Evolutionary conservation across 805 yeast species (phyloP), one percentile per base, ranked within the genome.

Genomic region (Tetrapisispora nanseiensis): DNA sequence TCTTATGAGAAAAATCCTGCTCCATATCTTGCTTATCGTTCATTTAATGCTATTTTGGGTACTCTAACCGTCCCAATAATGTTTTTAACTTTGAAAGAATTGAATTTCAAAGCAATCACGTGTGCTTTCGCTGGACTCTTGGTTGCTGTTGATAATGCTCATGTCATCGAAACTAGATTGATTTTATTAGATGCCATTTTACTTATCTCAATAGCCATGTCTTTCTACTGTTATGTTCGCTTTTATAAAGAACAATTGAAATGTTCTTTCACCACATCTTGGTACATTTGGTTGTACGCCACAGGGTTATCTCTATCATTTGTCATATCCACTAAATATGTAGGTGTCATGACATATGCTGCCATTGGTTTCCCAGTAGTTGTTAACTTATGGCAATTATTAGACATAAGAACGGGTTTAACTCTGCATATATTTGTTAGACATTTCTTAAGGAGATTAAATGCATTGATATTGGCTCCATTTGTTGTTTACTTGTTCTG

Each of bases 321-420:
- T 59, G 97, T 92, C 26, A 90, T 92, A 46, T 83, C 95, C 35
- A 92, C 97, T 44, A 92, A 92, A 61, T 89, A 92, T 63, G 96
- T 92, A 33, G 99, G 99, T 63, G 82, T 83, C 8, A 82, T 92
- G 70, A 87, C 97, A 0, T 92, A 82, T 62, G 71, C 80, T 38
- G 77, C 95, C 40, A 77, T 92, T 51, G 99, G 99, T 26, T 63
- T 76, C 44, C 95, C 95, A 34, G 97, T 92, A 7, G 55, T 75
- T 6, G 72, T 78, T 57, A 97, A 92, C 57, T 69, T 92, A 55
- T 92, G 99, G 99, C 73, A 75, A 47, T 68, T 89, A 52, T 70
- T 92, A 39, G 95, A 90, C 59, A 65, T 76, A 51, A 71, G 72
- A 48, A 72, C 74, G 27, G 90, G 92, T 1, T 70, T 82, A 46